Conservation (phyloP, 768 basidiomycete genomes). For the button mushroom (Agaricus bisporus) region DNA sequence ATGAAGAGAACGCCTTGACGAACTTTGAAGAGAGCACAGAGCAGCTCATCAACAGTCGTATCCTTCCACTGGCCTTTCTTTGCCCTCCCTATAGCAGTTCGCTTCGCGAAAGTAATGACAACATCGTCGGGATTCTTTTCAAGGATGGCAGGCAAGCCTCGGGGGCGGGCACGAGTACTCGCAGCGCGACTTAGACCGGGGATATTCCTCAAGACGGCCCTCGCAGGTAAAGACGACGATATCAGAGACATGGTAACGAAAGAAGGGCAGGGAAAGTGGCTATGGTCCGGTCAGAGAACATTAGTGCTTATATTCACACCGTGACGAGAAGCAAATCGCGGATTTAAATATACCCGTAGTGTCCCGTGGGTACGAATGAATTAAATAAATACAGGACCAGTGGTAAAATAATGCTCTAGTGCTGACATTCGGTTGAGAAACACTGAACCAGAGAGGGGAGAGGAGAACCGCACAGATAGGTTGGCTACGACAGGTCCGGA, state of each 20-base stretch:
- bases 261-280: too few species aligned
- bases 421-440: background rate
- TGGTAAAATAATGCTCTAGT: background rate
- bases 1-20: background rate
- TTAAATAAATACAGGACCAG: background rate
- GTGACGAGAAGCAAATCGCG: background rate
- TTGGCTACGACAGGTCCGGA: constrained; percentile 31
- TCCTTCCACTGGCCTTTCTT: constrained; percentile 95
- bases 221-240: constrained; percentile 10
- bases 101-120: constrained; percentile 83
- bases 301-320: constrained; percentile 4
- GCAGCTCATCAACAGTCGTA: constrained; percentile 78
- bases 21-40: constrained; percentile 78
- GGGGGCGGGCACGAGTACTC: constrained; percentile 32
- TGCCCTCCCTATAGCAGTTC: constrained; percentile 83
- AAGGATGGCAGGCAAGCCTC: constrained; percentile 47
- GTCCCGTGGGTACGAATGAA: constrained; percentile 1
- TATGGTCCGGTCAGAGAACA: too few species aligned
- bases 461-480: background rate
- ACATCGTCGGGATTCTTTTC: constrained; percentile 78
- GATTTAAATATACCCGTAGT: constrained; percentile 6
- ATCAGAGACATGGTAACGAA: constrained; percentile 12
- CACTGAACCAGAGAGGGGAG: background rate
- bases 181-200: constrained; percentile 28
- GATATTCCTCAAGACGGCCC: background rate